Base-by-base conservation (phyloP, 805 yeast species). In the Zygoascus biomembranicola region DNA sequence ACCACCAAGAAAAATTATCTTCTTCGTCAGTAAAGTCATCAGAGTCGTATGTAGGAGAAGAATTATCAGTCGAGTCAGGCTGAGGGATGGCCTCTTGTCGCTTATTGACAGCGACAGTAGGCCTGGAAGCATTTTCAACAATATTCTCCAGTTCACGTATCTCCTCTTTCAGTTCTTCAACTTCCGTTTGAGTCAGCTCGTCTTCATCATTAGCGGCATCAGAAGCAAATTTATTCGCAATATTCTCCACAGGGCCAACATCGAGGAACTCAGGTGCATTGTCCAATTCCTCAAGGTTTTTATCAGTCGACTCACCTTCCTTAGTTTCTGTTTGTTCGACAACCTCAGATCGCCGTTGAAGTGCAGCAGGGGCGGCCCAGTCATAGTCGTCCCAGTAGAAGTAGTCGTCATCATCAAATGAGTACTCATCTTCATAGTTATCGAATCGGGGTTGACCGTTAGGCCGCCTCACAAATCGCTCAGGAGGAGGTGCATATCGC, bases 311-410 rank as follows among this genome's bases (percentile, higher is more conserved):
- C 3, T 11, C 39, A n/a, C 35, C 35, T 9, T 32, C 35, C 8
- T 9, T 11, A 32, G 8, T 32, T 9, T 11, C 11, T 8, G 8
- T 11, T 11, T 9, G 11, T 11, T 32, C 35, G 8, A 10, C 18
- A 19, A 23, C 48, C 14, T 26, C 35, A 13, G 32, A n/a, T 9
- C 48, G n/a, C 18, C 18, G 31, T 16, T 31, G 11, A 16, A 45
- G 18, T 13, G 18, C 11, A 4, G 32, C 37, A 26, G 37, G 18
- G 8, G 32, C 35, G 5, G 23, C 32, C n/a, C 31, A 20, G 32
- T 35, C 43, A 14, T 31, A 19, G 19, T 41, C 39, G 31, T 48
- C 51, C 31, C 35, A 37, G 35, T 48, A 48, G 45, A 35, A 48
- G 23, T 48, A 32, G 44, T 37, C 45, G 4, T 35, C 51, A 8